Base-by-base conservation (phyloP, 2,329 filamentous ascomycete genomes). In the Colletotrichum chrysophilum region DNA sequence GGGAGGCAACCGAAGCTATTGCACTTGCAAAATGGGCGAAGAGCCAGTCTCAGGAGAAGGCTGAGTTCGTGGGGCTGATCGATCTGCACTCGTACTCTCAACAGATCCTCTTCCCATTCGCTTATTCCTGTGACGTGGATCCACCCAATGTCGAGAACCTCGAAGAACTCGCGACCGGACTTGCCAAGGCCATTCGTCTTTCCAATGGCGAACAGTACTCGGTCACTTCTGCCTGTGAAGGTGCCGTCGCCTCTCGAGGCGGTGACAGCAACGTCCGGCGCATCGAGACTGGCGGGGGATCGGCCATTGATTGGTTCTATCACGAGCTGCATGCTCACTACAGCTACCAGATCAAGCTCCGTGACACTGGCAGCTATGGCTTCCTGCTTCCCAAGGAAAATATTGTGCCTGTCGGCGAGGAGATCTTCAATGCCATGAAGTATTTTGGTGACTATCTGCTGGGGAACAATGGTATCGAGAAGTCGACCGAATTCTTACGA, bases 11-110 rank as follows among this genome's bases (percentile, higher is more conserved):
- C 2, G 97, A 99, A 84, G 92, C 96, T 4, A 89, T 90, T 68
- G 87, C 90, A 18, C 89, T 98, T 66, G 93, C 95, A 5, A 89
- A 93, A 62, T 99, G 96, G 96, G 95, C 95, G 1, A 91, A 89
- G 80, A 96, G 95, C 81, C 90, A 98, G 83, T 95, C 93, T 0
- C 87, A 90, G 9, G 91, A 93, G 82, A 93, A 94, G 71, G 92
- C 93, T 67, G 89, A 93, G 18, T 95, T 98, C 79, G 91, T 96
- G n/a, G 95, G 94, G 4, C 93, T 97, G 78, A 83, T 98, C 60
- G 97, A 99, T 83, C 89, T 98, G 30, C 97, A 99, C 85, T 96
- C 95, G 3, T 99, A 98, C 84, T 97, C 95, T 1, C 96, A 99
- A 85, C 94, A 98, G 84, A 93, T 99, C 26, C 89, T 98, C 10